A percentile compares a stretch with the other conserved stretches of the same genome.
phyloP scores from a whole-genome alignment of 495 filamentous ascomycete genomes.

The Pseudevernia furfuracea region DNA sequence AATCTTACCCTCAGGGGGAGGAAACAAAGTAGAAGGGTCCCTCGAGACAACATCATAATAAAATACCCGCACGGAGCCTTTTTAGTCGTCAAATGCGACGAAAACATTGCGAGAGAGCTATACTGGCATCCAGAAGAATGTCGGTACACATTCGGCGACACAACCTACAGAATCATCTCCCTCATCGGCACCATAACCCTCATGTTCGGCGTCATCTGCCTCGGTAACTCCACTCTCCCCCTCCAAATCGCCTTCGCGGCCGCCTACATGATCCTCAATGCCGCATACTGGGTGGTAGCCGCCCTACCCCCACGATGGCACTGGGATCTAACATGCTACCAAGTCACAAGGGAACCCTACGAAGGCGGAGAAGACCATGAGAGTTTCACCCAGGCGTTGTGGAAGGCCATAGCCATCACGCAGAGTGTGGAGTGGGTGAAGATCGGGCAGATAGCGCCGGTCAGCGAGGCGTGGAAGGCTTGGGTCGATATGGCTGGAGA shows the following conservation, averaged over 20 bases:
- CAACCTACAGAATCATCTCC: slow-evolving; percentile 35
- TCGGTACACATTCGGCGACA: slow-evolving; percentile 31
- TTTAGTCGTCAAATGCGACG: slow-evolving; percentile 51
- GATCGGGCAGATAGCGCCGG: slow-evolving; percentile 32
- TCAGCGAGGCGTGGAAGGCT: slow-evolving; percentile 32
- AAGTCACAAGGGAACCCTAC: slow-evolving; percentile 28
- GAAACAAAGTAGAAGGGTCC: slow-evolving; percentile 41
- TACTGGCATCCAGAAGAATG: slow-evolving; percentile 50
- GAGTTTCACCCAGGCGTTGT: slow-evolving; percentile 39
- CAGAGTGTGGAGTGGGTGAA: slow-evolving; percentile 34
- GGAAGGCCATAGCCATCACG: slow-evolving; percentile 38
- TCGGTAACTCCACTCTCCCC: slow-evolving; percentile 36
- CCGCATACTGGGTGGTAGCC: slow-evolving; percentile 40
- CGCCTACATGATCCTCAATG: slow-evolving; percentile 39
- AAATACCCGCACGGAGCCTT: slow-evolving; percentile 55
- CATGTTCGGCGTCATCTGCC: slow-evolving; percentile 41
- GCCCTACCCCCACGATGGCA: slow-evolving; percentile 34
- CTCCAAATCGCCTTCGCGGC: slow-evolving; percentile 38
- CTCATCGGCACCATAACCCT: slow-evolving; percentile 40
- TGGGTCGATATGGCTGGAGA: slow-evolving; percentile 35
- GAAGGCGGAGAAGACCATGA: slow-evolving; percentile 26
- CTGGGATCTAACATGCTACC: slow-evolving; percentile 37
- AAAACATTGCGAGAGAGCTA: slow-evolving; percentile 57
- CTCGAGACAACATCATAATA: slow-evolving; percentile 53
- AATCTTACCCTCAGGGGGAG: slow-evolving; percentile 33